These are phyloP conservation scores for Effrenium voratum DNA, from an alignment of 73 alveolate species.

Conservation along the genomic window DNA sequence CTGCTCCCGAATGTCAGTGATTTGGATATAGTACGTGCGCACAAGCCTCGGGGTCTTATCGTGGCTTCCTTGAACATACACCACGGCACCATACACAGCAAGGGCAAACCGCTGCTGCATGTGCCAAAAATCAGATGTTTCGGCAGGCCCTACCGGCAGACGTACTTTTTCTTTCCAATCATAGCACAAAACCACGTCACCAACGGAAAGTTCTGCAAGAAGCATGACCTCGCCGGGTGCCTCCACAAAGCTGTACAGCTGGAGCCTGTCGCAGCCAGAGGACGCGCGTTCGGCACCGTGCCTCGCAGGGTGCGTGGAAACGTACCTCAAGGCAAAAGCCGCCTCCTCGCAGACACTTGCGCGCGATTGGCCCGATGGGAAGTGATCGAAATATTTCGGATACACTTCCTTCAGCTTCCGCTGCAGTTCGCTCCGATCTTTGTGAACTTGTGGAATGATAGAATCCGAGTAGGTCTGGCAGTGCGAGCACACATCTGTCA, in stretches of 20 bases:
- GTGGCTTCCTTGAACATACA: not conserved
- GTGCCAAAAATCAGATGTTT: conserved; percentile 4
- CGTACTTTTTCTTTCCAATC: conserved; percentile 36
- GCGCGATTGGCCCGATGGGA: too few relatives aligned
- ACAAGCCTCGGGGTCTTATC: not conserved
- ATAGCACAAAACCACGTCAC: not conserved
- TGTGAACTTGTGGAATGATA: not conserved
- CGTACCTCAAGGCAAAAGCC: not conserved
- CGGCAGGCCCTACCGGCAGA: not conserved
- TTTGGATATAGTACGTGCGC: not conserved
- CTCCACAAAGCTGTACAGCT: conserved; percentile 17
- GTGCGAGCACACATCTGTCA: not conserved
- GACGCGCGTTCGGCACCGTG: not conserved
- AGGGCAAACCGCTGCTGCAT: conserved; percentile 14
- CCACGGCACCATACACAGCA: not conserved
- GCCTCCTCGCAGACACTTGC: conserved; percentile 2
- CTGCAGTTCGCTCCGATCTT: not conserved
- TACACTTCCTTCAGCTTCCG: not conserved
- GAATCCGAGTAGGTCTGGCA: not conserved
- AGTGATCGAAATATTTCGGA: not conserved
- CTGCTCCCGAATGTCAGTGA: not conserved
- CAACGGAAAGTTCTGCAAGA: not conserved
- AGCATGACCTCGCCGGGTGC: not conserved
- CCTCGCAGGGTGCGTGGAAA: not conserved
- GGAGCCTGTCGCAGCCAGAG: not conserved